phyloP scores from a whole-genome alignment of 805 yeast species.

The Zygosaccharomyces kombuchaensis region DNA sequence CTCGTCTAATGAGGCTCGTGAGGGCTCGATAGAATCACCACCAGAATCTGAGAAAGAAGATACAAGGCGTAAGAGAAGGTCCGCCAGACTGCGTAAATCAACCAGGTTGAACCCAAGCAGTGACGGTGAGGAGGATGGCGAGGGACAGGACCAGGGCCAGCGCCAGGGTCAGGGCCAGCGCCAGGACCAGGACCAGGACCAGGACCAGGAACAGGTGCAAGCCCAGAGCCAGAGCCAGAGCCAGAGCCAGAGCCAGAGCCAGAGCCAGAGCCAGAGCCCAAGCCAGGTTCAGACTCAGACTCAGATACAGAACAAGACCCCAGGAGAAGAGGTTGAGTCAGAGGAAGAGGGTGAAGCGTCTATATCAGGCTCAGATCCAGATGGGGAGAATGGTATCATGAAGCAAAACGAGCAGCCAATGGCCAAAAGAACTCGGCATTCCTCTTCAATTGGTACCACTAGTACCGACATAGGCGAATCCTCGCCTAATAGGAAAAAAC shows the following conservation, averaged over 20 bases:
- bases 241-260: neutral
- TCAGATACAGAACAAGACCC: neutral
- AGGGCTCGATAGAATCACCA: slow-evolving; percentile 9
- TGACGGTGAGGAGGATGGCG: slow-evolving; percentile 1
- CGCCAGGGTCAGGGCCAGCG: neutral
- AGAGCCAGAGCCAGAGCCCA: neutral
- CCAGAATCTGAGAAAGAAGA: neutral
- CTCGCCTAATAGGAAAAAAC: slow-evolving; percentile 21
- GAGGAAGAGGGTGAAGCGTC: slow-evolving; percentile 5
- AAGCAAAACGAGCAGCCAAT: slow-evolving; percentile 14
- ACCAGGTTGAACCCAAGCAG: slow-evolving; percentile 2
- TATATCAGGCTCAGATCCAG: slow-evolving; percentile 7
- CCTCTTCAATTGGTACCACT: slow-evolving; percentile 12
- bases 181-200: neutral
- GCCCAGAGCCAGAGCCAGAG: too few relatives aligned
- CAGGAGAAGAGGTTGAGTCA: neutral
- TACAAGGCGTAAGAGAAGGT: slow-evolving; percentile 1
- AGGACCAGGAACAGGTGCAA: too few relatives aligned
- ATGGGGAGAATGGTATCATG: slow-evolving; percentile 7
- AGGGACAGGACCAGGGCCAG: slow-evolving; percentile 1
- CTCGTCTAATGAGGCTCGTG: slow-evolving; percentile 6
- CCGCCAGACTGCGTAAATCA: slow-evolving; percentile 1
- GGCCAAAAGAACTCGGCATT: slow-evolving; percentile 27
- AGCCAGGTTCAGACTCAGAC: neutral
- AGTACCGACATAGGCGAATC: slow-evolving; percentile 17